phyloP scores from a whole-genome alignment of 495 filamentous ascomycete genomes.

The Immersiella caudata region DNA sequence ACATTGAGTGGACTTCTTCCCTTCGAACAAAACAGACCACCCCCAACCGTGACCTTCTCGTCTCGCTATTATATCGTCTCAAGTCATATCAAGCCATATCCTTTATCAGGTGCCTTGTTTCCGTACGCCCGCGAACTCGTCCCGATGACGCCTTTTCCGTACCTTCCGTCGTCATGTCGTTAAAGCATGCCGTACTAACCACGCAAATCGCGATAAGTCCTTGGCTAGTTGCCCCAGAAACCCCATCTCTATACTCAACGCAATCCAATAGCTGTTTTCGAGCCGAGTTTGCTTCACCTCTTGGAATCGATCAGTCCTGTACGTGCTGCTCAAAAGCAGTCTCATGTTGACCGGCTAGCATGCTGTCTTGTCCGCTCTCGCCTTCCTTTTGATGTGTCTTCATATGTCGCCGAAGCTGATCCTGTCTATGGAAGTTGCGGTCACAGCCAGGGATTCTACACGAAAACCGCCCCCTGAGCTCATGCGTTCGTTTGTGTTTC shows the following conservation, averaged over 20 bases:
- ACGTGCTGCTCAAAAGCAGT: slow-evolving; percentile 8
- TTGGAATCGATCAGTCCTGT: neutral
- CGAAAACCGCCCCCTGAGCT: slow-evolving; percentile 51
- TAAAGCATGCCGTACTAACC: neutral
- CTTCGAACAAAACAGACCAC: neutral
- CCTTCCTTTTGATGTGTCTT: slow-evolving; percentile 41
- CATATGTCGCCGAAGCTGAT: slow-evolving; percentile 55
- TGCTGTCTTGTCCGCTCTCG: neutral
- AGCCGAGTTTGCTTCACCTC: neutral
- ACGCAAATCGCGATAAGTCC: neutral
- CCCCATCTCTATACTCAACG: neutral
- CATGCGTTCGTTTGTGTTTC: slow-evolving; percentile 56
- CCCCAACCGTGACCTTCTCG: neutral
- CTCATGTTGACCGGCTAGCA: slow-evolving; percentile 16
- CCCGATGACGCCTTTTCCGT: neutral
- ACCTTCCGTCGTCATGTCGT: slow-evolving; percentile 5
- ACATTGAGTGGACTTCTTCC: neutral
- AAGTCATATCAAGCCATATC: neutral
- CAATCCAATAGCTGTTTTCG: neutral
- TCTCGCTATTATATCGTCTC: neutral
- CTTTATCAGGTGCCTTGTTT: neutral
- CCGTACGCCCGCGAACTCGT: neutral
- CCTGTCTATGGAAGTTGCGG: slow-evolving; percentile 58
- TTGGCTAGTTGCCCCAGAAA: neutral
- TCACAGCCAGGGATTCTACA: slow-evolving; percentile 52